phyloP scores from a whole-genome alignment of 164 flowering plant species.

The Aristolochia californica region DNA sequence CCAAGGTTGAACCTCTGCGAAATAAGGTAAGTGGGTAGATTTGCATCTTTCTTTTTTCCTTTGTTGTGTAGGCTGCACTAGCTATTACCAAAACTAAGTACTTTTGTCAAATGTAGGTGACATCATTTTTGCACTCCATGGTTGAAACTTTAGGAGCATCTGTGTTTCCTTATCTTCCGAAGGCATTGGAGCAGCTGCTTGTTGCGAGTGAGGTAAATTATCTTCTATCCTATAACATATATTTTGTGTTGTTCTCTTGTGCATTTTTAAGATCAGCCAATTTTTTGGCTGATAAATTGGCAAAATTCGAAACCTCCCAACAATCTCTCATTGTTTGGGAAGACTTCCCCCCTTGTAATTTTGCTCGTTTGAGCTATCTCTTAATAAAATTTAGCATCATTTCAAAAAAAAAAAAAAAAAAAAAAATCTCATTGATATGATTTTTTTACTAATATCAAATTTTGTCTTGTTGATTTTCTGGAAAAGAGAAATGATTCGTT shows the following conservation, averaged over 20 bases:
- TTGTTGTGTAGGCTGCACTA: too few species aligned
- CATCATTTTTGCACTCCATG: constrained; percentile 95
- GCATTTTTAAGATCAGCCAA: too few species aligned
- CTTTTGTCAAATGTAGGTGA: constrained; percentile 41
- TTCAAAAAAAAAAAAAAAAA: too few species aligned
- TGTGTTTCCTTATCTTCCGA: constrained; percentile 87
- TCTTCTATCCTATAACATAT: not conserved
- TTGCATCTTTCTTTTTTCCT: not conserved
- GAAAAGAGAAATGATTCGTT: too few species aligned
- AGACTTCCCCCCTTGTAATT: too few species aligned
- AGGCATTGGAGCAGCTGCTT: constrained; percentile 84
- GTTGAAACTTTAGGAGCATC: constrained; percentile 86
- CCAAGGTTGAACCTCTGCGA: constrained; percentile 68
- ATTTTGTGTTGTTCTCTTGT: not conserved
- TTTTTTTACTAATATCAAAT: not conserved
- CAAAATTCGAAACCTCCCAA: too few species aligned
- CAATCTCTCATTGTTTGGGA: too few species aligned
- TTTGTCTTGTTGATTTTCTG: not conserved
- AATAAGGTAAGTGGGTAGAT: constrained; percentile 45
- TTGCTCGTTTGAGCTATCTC: too few species aligned
- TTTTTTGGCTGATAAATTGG: too few species aligned
- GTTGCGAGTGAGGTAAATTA: constrained; percentile 69
- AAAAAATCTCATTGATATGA: not conserved
- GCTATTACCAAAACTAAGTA: not conserved
- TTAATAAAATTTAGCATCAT: too few species aligned